Percentiles rank a stretch among this genome's conserved stretches.
phyloP scores from a whole-genome alignment of 108 stramenopile genomes.

The Cyclostephanos tholiformis region DNA sequence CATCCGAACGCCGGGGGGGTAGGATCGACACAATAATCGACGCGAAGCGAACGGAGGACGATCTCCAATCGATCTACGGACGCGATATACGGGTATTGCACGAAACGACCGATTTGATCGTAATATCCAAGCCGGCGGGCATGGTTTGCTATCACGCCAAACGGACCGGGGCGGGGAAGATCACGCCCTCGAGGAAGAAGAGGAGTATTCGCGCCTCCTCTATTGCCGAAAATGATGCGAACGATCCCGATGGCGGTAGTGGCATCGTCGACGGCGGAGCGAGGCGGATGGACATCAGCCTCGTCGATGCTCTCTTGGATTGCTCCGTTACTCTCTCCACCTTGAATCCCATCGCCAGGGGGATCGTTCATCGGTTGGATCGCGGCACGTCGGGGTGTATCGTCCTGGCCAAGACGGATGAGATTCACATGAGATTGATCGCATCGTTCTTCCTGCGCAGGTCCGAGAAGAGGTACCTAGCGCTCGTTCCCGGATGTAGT shows the following conservation, averaged over 20 bases:
- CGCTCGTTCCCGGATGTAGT: slow-evolving; percentile 45
- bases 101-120: slow-evolving; percentile 61
- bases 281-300: slow-evolving; percentile 50
- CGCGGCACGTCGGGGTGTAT: slow-evolving; percentile 76
- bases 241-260: neutral
- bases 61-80: slow-evolving; percentile 50
- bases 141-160: slow-evolving; percentile 64
- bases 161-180: slow-evolving; percentile 68
- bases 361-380: slow-evolving; percentile 83
- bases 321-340: slow-evolving; percentile 64
- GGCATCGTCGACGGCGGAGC: neutral
- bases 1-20: slow-evolving; percentile 49
- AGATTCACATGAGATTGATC: slow-evolving; percentile 62
- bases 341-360: slow-evolving; percentile 61
- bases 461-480: slow-evolving; percentile 62
- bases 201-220: slow-evolving; percentile 19
- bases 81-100: slow-evolving; percentile 58
- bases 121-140: slow-evolving; percentile 73
- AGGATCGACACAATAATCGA: neutral
- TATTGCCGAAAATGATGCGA: neutral
- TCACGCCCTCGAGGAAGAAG: slow-evolving; percentile 44
- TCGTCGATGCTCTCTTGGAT: slow-evolving; percentile 74
- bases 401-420: slow-evolving; percentile 72
- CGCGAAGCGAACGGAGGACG: slow-evolving; percentile 27
- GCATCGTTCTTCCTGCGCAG: slow-evolving; percentile 65